Evolutionary conservation across 2,329 filamentous ascomycete species (phyloP), one percentile per base, ranked within the genome.

Genomic region (Ceratocystis lukuohia): DNA sequence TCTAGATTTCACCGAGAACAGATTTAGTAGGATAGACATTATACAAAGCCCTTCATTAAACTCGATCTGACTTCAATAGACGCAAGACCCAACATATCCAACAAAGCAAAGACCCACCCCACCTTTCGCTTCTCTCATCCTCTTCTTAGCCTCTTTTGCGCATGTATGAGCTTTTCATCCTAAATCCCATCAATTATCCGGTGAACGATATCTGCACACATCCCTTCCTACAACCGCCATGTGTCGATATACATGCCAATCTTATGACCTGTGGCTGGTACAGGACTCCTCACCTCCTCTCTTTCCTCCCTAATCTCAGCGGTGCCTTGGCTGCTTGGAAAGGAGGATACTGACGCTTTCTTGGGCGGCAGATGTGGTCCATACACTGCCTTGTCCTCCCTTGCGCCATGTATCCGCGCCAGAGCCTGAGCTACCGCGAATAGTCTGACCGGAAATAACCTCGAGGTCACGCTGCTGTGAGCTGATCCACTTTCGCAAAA

Each of bases 401-500:
- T 81, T 81, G 69, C 88, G 81, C 86, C 88, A 92, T 74, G 91
- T 88, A 70, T 86, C 84, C 59, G 80, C 79, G 15, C 66, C 66
- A 2, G 64, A 65, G 15, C 63, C 64, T 5, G 66, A 59, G 45
- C 82, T 79, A 77, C 88, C 78, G 65, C 86, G 81, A 64, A 84
- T 83, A 1, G 87, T 85, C 76, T 96, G 92, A 67, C 91, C 93
- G 69, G 94, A 82, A 61, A 96, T 87, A 5, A 94, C 85, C 72
- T 96, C 91, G 45, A 96, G 79, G 74, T 97, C 93, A 62, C 92
- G 82, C 77, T 91, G 91, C 78, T 99, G 94, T 17, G 88, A 93
- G 72, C 87, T 91, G 64, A 96, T 80, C 94, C 94, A 99, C 72
- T 89, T 85, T 70, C 84, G 86, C 68, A 96, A 81, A 72, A 97